Conservation (phyloP, 2,329 filamentous ascomycete species). For the Diplodia sapinea region DNA sequence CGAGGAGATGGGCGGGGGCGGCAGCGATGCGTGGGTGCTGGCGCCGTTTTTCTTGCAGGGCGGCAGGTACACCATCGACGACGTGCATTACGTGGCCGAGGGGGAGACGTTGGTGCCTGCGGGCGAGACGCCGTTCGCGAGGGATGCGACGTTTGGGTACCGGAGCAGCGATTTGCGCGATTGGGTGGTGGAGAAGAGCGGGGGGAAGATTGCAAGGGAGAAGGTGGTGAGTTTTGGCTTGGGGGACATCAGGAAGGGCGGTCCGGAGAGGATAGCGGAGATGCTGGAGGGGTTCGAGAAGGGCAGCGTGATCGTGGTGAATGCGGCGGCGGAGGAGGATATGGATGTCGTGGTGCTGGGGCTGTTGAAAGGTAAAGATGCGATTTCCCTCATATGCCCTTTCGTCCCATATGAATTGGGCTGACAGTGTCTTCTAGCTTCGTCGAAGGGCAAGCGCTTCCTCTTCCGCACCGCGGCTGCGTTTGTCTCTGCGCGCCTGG, state of each 20-base stretch:
- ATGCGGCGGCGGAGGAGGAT: constrained; percentile 60
- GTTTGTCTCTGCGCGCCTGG: constrained; percentile 58
- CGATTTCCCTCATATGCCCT: not conserved
- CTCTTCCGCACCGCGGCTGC: constrained; percentile 56
- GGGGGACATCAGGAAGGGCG: constrained; percentile 56
- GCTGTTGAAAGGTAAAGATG: constrained; percentile 43
- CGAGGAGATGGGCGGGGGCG: constrained; percentile 54
- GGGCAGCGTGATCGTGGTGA: constrained; percentile 57
- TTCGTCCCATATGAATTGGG: not conserved
- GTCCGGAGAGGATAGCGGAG: constrained; percentile 50
- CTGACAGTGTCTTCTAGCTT: not conserved
- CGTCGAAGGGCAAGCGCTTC: constrained; percentile 49
- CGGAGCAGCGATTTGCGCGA: constrained; percentile 59
- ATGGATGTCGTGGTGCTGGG: constrained; percentile 62
- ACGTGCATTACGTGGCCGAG: constrained; percentile 65
- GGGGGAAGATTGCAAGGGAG: constrained; percentile 48
- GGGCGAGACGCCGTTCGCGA: constrained; percentile 61
- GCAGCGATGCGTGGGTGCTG: constrained; percentile 58
- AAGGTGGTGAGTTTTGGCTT: constrained; percentile 54
- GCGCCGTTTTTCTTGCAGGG: constrained; percentile 67
- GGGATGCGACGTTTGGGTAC: constrained; percentile 65
- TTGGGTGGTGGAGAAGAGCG: constrained; percentile 62
- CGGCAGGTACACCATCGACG: constrained; percentile 62
- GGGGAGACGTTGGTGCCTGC: constrained; percentile 58
- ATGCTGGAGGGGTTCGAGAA: constrained; percentile 48